Conservation (phyloP, 106 monocot genomes). For the Dendrobium chrysotoxum region DNA sequence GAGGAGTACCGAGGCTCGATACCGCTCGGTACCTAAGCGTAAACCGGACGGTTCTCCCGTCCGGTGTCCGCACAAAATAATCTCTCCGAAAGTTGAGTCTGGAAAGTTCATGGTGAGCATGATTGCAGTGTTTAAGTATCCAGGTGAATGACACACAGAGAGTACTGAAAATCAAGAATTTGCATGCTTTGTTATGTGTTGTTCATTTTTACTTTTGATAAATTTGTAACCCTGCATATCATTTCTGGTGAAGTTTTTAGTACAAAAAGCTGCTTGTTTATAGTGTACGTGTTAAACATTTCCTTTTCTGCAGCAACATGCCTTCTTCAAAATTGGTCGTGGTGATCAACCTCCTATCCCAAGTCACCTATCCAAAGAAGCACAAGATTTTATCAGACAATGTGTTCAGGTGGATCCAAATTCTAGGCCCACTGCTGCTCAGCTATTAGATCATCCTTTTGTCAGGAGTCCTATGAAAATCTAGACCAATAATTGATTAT, state of each 20-base stretch:
- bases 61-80: too few species aligned
- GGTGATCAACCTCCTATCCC: slow-evolving; percentile 71
- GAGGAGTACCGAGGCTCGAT: too few species aligned
- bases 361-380: slow-evolving; percentile 48
- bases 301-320: slow-evolving; percentile 29
- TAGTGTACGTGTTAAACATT: neutral
- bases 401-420: slow-evolving; percentile 68
- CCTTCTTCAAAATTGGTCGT: slow-evolving; percentile 53
- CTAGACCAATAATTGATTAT: neutral
- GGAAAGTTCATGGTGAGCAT: too few species aligned
- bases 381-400: slow-evolving; percentile 62
- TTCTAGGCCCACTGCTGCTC: slow-evolving; percentile 51
- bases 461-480: slow-evolving; percentile 19
- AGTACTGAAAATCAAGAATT: too few species aligned
- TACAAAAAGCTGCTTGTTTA: neutral
- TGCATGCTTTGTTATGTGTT: too few species aligned
- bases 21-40: too few species aligned
- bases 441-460: slow-evolving; percentile 67
- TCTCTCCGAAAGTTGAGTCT: too few species aligned
- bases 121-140: too few species aligned
- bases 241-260: neutral
- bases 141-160: too few species aligned
- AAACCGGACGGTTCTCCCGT: too few species aligned
- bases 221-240: neutral
- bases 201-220: too few species aligned